Percentiles rank a stretch among this genome's conserved stretches.
phyloP scores from a whole-genome alignment of 1,284 basidiomycete genomes.

The Ceratorhiza oryzae-sativae region DNA sequence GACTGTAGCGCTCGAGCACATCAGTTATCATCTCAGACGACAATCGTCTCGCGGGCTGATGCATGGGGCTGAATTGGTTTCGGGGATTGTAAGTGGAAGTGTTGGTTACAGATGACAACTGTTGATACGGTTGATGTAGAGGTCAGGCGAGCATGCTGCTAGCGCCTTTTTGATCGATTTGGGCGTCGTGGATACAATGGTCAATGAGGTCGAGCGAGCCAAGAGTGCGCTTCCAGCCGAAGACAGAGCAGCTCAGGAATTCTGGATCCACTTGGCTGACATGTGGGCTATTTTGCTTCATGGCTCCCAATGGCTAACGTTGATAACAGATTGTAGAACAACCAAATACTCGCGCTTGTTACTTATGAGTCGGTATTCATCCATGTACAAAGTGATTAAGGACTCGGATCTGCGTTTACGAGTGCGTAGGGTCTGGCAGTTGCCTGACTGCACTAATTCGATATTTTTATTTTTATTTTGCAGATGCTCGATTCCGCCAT shows the following conservation, averaged over 20 bases:
- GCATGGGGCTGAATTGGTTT: background rate
- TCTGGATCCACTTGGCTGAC: slow-evolving; percentile 22
- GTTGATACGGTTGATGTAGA: background rate
- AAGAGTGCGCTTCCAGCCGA: background rate
- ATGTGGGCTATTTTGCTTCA: background rate
- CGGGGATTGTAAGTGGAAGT: background rate
- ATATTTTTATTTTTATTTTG: background rate
- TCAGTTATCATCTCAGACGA: slow-evolving; percentile 15
- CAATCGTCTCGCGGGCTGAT: background rate
- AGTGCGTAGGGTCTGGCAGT: slow-evolving; percentile 15
- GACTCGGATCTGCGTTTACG: background rate
- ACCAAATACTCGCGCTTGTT: slow-evolving; percentile 24
- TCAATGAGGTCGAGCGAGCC: background rate
- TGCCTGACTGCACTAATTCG: background rate
- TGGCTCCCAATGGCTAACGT: too few species aligned
- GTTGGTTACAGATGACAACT: background rate
- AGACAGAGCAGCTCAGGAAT: background rate
- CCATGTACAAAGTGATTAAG: background rate
- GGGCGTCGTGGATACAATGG: background rate
- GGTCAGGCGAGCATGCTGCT: background rate
- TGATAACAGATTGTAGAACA: background rate
- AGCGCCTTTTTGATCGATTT: background rate
- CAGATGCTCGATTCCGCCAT: slow-evolving; percentile 26
- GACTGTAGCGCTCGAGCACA: slow-evolving; percentile 6
- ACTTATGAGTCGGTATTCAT: slow-evolving; percentile 1